A percentile compares a stretch with the other conserved stretches of the same genome.
These are phyloP conservation scores for Fusarium goolgardi DNA, from an alignment of 2,329 filamentous ascomycete species.

Conservation along the genomic window DNA sequence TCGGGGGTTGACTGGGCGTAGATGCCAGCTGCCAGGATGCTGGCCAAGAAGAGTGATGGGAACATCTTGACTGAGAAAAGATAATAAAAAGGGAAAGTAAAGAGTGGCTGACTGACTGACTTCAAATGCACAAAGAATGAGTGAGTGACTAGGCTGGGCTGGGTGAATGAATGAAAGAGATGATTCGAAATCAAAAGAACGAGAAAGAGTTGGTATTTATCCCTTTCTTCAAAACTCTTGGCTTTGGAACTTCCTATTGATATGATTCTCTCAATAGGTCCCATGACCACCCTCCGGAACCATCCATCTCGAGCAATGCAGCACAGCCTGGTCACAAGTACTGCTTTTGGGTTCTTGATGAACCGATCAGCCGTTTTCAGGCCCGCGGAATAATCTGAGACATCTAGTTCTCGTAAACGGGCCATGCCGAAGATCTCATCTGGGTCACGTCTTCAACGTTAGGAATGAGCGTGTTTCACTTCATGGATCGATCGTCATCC, in stretches of 20 bases:
- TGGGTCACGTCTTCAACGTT: not conserved
- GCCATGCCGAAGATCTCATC: not conserved
- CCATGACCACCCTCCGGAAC: slow-evolving; percentile 8
- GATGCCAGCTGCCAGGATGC: slow-evolving; percentile 16
- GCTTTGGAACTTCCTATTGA: slow-evolving; percentile 1
- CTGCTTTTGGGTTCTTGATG: slow-evolving; percentile 2
- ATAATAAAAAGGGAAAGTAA: slow-evolving; percentile 26
- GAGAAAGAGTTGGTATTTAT: slow-evolving; percentile 20
- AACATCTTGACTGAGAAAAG: slow-evolving; percentile 15
- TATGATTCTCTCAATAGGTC: slow-evolving; percentile 7
- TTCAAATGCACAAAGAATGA: slow-evolving; percentile 27
- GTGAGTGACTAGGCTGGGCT: slow-evolving; percentile 5
- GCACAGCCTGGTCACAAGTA: not conserved
- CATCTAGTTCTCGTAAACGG: slow-evolving; percentile 1
- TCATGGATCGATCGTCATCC: not conserved
- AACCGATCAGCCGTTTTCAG: slow-evolving; percentile 11
- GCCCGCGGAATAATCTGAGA: slow-evolving; percentile 4
- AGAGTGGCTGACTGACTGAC: slow-evolving; percentile 24
- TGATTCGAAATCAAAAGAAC: not conserved
- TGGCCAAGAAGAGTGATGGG: slow-evolving; percentile 17
- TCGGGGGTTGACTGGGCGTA: slow-evolving; percentile 33
- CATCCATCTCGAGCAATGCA: not conserved
- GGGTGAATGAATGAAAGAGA: not conserved
- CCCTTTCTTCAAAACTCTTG: not conserved
- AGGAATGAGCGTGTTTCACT: slow-evolving; percentile 27